Conservation (phyloP, 768 basidiomycete genomes). For the Kwoniella sp. region DNA sequence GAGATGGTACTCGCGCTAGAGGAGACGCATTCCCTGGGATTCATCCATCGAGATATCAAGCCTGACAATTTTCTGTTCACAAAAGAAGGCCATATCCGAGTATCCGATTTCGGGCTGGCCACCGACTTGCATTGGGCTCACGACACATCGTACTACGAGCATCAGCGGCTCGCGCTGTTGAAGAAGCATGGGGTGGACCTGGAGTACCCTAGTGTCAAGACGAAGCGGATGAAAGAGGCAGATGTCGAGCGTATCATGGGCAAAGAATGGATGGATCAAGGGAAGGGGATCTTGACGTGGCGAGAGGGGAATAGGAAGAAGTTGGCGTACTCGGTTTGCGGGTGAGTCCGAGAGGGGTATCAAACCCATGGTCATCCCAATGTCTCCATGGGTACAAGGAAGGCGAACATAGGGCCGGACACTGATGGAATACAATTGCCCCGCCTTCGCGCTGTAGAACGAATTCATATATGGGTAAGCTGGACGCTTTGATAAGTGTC, state of each 20-base stretch:
- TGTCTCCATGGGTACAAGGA: neutral
- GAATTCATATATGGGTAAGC: slow-evolving; percentile 56
- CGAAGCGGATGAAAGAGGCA: slow-evolving; percentile 75
- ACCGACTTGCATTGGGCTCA: slow-evolving; percentile 90
- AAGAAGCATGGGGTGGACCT: slow-evolving; percentile 95
- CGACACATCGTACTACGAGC: slow-evolving; percentile 94
- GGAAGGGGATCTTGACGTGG: slow-evolving; percentile 87
- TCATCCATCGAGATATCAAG: slow-evolving; percentile 98
- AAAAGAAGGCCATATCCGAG: slow-evolving; percentile 86
- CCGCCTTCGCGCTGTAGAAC: slow-evolving; percentile 41
- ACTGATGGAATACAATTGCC: no score
- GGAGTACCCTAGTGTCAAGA: slow-evolving; percentile 72
- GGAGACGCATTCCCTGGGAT: slow-evolving; percentile 88
- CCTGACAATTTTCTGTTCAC: slow-evolving; percentile 97
- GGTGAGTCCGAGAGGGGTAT: slow-evolving; percentile 40
- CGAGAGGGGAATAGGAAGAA: slow-evolving; percentile 89
- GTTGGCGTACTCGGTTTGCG: slow-evolving; percentile 62
- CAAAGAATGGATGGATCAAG: slow-evolving; percentile 67
- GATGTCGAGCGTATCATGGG: slow-evolving; percentile 82
- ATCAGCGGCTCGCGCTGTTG: slow-evolving; percentile 82
- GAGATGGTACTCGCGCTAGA: slow-evolving; percentile 97
- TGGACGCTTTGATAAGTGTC: slow-evolving; percentile 58
- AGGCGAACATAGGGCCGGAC: neutral
- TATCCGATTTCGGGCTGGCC: slow-evolving; percentile 95
- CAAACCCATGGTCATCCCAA: neutral